Evolutionary conservation across 805 yeast species (phyloP), one percentile per base, ranked within the genome.

Genomic region (Scheffersomyces coipomensis): DNA sequence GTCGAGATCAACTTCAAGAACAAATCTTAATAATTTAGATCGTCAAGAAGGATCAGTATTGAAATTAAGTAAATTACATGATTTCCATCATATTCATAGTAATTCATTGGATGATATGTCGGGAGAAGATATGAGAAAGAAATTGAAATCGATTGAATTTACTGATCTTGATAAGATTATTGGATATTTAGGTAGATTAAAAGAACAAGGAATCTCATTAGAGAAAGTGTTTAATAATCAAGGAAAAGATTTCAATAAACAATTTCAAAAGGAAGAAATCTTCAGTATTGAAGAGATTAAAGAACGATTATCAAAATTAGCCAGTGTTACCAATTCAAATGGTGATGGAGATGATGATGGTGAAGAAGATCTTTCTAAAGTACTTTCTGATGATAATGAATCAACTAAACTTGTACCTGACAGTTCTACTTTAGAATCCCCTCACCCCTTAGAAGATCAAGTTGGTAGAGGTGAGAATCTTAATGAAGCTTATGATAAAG

Each of bases 11-110:
- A 46, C 55, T 12, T 63, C 69, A 5, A 55, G 56, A 29, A 58
- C 66, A 4, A 65, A 58, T 39, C 53, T 70, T 33, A 57, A 54
- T 24, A 54, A 55, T 8, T 48, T 68, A 38, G 66, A 69, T 39
- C 58, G 60, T 39, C 66, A 67, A 41, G 76, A 71, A 52, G 76
- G 75, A 5, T 61, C 68, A 11, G 57, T 62, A 6, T 55, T 68
- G 58, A 70, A 62, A 48, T 49, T 68, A 29, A 52, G 55, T 48
- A 57, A 53, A 41, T 49, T 64, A 19, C 55, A 51, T 19, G 58
- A 55, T 33, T 59, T 35, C 35, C 40, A 44, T 31, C 40, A 38
- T 19, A 38, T 40, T 13, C 37, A 34, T 13, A 39, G 40, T 2
- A 19, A 19, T 29, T 32, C 29, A 13, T 49, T 54, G 23, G 42